These are phyloP conservation scores for Candida frijolesensis DNA, from an alignment of 1,139 yeast species.

Conservation along the genomic window DNA sequence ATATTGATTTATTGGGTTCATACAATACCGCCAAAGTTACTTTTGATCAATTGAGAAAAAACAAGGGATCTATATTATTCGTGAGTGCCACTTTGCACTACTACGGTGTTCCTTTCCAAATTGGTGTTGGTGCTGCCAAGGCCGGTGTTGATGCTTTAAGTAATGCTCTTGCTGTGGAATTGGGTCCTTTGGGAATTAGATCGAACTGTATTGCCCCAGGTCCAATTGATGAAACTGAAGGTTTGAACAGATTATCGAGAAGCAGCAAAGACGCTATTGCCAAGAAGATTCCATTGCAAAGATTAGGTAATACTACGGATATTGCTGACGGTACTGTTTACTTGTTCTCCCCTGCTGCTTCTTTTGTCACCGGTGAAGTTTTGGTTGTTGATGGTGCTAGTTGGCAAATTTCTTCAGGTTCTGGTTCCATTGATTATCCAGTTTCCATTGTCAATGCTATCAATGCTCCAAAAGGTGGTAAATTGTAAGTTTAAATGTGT, in stretches of 20 bases:
- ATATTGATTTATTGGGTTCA: slow-evolving; percentile 85
- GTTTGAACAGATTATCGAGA: slow-evolving; percentile 59
- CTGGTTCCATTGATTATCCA: slow-evolving; percentile 34
- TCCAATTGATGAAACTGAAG: slow-evolving; percentile 85
- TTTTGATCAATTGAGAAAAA: slow-evolving; percentile 63
- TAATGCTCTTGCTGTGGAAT: slow-evolving; percentile 82
- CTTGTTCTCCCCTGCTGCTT: slow-evolving; percentile 80
- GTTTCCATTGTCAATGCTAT: slow-evolving; percentile 23
- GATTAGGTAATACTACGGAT: slow-evolving; percentile 73
- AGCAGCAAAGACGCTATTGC: slow-evolving; percentile 37
- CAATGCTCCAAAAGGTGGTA: slow-evolving; percentile 13
- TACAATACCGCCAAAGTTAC: slow-evolving; percentile 88
- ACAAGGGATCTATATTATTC: slow-evolving; percentile 75
- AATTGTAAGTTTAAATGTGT: slow-evolving; percentile 14
- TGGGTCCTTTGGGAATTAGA: slow-evolving; percentile 87
- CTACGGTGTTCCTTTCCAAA: slow-evolving; percentile 86
- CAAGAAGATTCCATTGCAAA: slow-evolving; percentile 69
- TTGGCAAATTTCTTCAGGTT: slow-evolving; percentile 61
- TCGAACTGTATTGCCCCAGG: slow-evolving; percentile 92
- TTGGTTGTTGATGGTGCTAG: slow-evolving; percentile 88
- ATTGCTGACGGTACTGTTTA: slow-evolving; percentile 89
- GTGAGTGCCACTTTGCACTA: slow-evolving; percentile 92
- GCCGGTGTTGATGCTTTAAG: slow-evolving; percentile 93
- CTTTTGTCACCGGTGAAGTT: slow-evolving; percentile 75
- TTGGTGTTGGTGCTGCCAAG: slow-evolving; percentile 93